Percentiles rank a stretch among this genome's conserved stretches.
These are phyloP conservation scores for Myxozyma melibiosi DNA, from an alignment of 805 yeast genomes.

Conservation along the genomic window DNA sequence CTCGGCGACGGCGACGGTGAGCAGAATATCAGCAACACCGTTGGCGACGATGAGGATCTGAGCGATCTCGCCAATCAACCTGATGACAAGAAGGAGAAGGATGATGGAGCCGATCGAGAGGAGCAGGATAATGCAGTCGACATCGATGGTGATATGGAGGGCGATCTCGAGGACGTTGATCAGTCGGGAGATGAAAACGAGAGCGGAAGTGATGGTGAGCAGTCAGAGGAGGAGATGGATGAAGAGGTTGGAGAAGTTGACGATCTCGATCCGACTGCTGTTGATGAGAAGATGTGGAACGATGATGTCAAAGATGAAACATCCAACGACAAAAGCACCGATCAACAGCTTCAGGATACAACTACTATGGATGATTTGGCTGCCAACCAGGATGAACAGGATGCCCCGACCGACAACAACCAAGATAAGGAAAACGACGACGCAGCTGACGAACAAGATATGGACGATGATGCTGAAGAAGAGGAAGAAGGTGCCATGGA, in stretches of 20 bases:
- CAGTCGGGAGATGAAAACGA: conserved; percentile 92
- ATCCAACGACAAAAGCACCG: conserved; percentile 38
- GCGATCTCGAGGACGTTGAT: conserved; percentile 72
- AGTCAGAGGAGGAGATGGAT: conserved; percentile 78
- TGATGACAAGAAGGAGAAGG: conserved; percentile 68
- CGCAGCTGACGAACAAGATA: conserved; percentile 31
- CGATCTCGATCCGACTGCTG: conserved; percentile 46
- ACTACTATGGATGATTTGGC: conserved; percentile 26
- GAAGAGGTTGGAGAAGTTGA: conserved; percentile 49
- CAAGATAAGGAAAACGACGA: conserved; percentile 34
- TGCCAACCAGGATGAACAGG: conserved; percentile 32
- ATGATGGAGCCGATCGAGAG: conserved; percentile 60
- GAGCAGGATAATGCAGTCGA: conserved; percentile 88
- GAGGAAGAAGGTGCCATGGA: conserved; percentile 40
- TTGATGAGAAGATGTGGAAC: conserved; percentile 46
- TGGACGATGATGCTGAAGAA: conserved; percentile 44
- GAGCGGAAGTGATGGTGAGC: conserved; percentile 63
- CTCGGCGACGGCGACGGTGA: conserved; percentile 94
- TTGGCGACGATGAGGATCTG: conserved; percentile 88
- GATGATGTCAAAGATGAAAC: conserved; percentile 44
- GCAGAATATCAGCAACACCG: conserved; percentile 74
- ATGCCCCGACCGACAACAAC: conserved; percentile 34
- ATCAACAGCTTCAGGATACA: conserved; percentile 29
- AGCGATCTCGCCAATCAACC: conserved; percentile 58
- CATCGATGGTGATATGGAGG: conserved; percentile 97